A percentile compares a stretch with the other conserved stretches of the same genome.
Evolutionary conservation across 2,329 filamentous ascomycete species (phyloP).

Genomic region (Penicillium sclerotiorum): DNA sequence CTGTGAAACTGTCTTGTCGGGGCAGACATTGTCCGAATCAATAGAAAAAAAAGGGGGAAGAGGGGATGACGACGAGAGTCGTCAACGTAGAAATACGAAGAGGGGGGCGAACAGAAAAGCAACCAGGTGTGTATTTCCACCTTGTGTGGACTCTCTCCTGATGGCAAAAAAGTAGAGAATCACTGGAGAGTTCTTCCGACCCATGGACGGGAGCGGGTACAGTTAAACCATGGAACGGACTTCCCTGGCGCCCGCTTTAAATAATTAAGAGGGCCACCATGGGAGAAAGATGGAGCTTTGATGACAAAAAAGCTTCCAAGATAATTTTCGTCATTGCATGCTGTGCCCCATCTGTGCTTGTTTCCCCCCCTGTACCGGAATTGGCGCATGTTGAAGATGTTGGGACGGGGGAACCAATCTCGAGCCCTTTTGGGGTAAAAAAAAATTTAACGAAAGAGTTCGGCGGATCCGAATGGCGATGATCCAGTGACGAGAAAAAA

Average conservation of each 20-base stretch:
- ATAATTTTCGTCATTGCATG: conserved; percentile 9
- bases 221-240: conserved; percentile 28
- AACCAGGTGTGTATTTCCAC: conserved; percentile 4
- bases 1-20: conserved; percentile 43
- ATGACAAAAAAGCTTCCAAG: neutral
- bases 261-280: conserved; percentile 21
- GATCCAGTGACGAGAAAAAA: conserved; percentile 4
- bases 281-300: neutral
- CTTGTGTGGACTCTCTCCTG: conserved; percentile 4
- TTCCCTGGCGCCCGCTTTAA: conserved; percentile 30
- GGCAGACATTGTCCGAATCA: conserved; percentile 39
- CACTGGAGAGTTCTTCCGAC: conserved; percentile 35
- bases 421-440: neutral
- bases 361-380: neutral
- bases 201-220: conserved; percentile 41
- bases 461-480: neutral
- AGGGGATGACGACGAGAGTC: neutral
- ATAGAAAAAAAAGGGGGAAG: conserved; percentile 12
- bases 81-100: conserved; percentile 5
- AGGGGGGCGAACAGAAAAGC: neutral
- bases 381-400: neutral
- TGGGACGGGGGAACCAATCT: neutral
- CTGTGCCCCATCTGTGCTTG: conserved; percentile 6
- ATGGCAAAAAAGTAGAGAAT: conserved; percentile 4
- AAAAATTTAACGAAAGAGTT: neutral